Conservation (phyloP, 1,284 basidiomycete genomes). For the Neonothopanus nambi region DNA sequence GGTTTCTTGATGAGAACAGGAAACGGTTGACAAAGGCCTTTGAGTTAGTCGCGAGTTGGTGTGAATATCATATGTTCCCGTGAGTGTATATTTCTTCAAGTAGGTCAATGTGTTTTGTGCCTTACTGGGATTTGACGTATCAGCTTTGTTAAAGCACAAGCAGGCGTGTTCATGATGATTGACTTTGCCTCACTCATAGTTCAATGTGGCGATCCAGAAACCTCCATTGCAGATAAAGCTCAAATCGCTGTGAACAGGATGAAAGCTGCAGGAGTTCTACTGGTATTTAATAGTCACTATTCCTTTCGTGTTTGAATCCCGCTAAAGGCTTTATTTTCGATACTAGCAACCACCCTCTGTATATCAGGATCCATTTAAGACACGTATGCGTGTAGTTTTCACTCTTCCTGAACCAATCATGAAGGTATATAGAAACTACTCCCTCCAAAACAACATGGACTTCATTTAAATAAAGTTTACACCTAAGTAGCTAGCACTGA, state of each 20-base stretch:
- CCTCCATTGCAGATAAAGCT: slow-evolving; percentile 6
- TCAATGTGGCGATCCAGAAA: neutral
- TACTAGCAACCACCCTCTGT: neutral
- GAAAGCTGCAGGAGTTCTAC: slow-evolving; percentile 5
- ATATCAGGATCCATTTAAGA: slow-evolving; percentile 4
- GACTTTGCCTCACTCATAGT: slow-evolving; percentile 10
- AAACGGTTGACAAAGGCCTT: slow-evolving; percentile 10
- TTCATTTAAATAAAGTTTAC: neutral
- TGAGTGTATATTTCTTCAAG: neutral
- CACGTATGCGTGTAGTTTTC: slow-evolving; percentile 12
- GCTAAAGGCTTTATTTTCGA: neutral
- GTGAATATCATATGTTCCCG: slow-evolving; percentile 17
- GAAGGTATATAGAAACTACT: slow-evolving; percentile 7
- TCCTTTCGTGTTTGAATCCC: neutral
- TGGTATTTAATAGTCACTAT: neutral
- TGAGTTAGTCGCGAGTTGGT: slow-evolving; percentile 17
- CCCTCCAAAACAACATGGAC: no score
- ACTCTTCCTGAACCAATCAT: slow-evolving; percentile 9
- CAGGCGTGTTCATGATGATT: slow-evolving; percentile 13
- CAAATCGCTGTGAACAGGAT: neutral
- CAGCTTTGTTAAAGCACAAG: slow-evolving; percentile 12
- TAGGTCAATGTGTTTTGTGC: no score
- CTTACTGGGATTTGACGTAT: neutral
- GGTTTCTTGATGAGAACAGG: slow-evolving; percentile 18
- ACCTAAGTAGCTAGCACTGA: slow-evolving; percentile 7